Evolutionary conservation across 106 monocot genomes (phyloP), one percentile per base, ranked within the genome.

Genomic region (Gastrodia elata): DNA sequence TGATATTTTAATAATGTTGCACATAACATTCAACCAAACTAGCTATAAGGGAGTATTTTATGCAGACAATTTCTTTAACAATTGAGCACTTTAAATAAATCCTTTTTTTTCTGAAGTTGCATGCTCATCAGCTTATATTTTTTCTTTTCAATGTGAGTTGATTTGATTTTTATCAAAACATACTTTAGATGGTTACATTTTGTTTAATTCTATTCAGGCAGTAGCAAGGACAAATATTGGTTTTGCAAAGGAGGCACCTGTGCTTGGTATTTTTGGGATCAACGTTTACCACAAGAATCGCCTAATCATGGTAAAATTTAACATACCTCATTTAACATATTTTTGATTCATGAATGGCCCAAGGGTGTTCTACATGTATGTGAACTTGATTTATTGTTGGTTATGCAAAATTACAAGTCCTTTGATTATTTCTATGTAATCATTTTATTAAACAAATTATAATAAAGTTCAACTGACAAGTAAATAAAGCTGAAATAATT

Each of bases 231-330:
- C 77, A 8, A 85, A 72, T 0, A 79, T 94, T 64, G 94, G 94
- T 41, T 94, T 94, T 70, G 89, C 89, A 71, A 94, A 94, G 74
- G 94, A 94, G 80, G 94, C 91, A 4, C 94, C 91, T 22, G 52
- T 91, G 65, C 73, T 94, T 81, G 91, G 91, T 27, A 89, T 89
- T 32, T 91, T 89, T 84, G 91, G 94, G 37, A 38, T 94, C 73
- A 94, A 94, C 79, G 87, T 94, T 39, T 94, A 94, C 75, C 94
- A 94, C 64, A 91, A 85, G 68, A 91, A 94, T 56, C 91, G 94
- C 28, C 91, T 94, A 33, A 91, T 94, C 58, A 84, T 91, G 88
- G 90, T 90, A 82, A 43, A 9, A 1, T 71, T 65, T 36, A 3
- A 0, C 36, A 9, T 30, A 14, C n/a, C 38, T 67, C 20, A 7